Evolutionary conservation across 352 stramenopile genomes (phyloP).

Genomic region (Globisporangium yorkense): DNA sequence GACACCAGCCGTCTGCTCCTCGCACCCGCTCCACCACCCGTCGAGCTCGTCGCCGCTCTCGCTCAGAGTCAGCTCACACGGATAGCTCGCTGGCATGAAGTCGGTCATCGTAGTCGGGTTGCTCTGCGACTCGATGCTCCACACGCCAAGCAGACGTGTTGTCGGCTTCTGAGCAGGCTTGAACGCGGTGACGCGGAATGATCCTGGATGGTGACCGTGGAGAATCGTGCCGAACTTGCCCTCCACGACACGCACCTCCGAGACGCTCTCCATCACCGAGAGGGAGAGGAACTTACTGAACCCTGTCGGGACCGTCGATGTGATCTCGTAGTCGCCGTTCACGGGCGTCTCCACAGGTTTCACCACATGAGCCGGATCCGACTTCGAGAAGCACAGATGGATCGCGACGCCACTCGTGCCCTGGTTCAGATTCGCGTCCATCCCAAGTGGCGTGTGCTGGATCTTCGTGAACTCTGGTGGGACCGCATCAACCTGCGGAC

Average conservation of each 20-base stretch:
- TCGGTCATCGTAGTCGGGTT: slow-evolving; percentile 43
- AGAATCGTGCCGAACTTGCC: slow-evolving; percentile 75
- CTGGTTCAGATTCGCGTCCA: slow-evolving; percentile 85
- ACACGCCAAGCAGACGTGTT: slow-evolving; percentile 49
- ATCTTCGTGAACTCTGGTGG: slow-evolving; percentile 78
- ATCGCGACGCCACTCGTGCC: slow-evolving; percentile 70
- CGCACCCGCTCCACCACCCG: slow-evolving; percentile 69
- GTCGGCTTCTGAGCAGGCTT: slow-evolving; percentile 19
- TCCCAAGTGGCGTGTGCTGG: slow-evolving; percentile 78
- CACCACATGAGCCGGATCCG: slow-evolving; percentile 38
- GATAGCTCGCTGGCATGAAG: slow-evolving; percentile 58
- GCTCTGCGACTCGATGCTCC: slow-evolving; percentile 44
- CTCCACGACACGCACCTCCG: slow-evolving; percentile 40
- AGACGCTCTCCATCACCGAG: slow-evolving; percentile 46
- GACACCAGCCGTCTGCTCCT: slow-evolving; percentile 14
- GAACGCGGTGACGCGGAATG: slow-evolving; percentile 54
- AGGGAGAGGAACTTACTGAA: slow-evolving; percentile 44
- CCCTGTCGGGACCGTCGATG: slow-evolving; percentile 12
- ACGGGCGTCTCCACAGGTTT: slow-evolving; percentile 53
- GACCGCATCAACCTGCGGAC: slow-evolving; percentile 46
- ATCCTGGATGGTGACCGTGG: slow-evolving; percentile 50
- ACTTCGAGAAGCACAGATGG: slow-evolving; percentile 69
- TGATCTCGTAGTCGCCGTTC: slow-evolving; percentile 81
- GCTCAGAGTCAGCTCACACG: slow-evolving; percentile 61
- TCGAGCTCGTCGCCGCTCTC: slow-evolving; percentile 47